A percentile compares a stretch with the other conserved stretches of the same genome.
phyloP scores from a whole-genome alignment of 768 basidiomycete genomes.

The Fistulinella prunicolor region DNA sequence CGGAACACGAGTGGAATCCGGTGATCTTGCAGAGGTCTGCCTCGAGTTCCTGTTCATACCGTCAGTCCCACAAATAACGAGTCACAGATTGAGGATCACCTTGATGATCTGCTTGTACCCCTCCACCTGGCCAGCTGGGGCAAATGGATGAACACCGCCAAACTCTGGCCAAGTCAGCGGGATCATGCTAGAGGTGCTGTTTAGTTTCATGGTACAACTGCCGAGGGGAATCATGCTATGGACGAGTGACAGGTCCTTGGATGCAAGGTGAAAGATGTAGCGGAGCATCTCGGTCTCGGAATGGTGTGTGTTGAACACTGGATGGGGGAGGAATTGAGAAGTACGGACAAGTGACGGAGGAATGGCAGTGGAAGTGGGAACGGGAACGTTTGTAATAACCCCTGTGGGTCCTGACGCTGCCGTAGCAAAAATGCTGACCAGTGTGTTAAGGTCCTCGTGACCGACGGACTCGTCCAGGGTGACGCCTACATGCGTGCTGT shows the following conservation, averaged over 20 bases:
- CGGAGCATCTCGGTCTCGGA: conserved; percentile 99
- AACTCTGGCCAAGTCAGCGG: conserved; percentile 96
- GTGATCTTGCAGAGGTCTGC: conserved; percentile 89
- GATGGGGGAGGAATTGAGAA: conserved; percentile 75
- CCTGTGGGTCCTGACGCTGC: conserved; percentile 52
- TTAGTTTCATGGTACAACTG: conserved; percentile 97
- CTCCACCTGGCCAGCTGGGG: conserved; percentile 81
- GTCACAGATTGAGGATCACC: conserved; percentile 34
- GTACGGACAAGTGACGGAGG: conserved; percentile 56
- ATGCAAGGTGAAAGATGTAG: conserved; percentile 90
- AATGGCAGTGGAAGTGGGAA: conserved; percentile 42
- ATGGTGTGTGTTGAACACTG: conserved; percentile 95
- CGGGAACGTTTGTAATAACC: conserved; percentile 46
- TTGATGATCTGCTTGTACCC: conserved; percentile 84
- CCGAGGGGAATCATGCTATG: conserved; percentile 97
- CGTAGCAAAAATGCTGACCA: conserved; percentile 80
- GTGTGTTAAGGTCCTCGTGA: conserved; percentile 65
- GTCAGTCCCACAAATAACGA: conserved; percentile 8
- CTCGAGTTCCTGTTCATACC: conserved; percentile 73
- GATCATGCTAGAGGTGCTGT: conserved; percentile 97
- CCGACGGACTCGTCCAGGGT: conserved; percentile 91
- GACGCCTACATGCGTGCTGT: conserved; percentile 74
- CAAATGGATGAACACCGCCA: conserved; percentile 88
- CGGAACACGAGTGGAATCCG: conserved; percentile 91
- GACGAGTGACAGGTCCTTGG: conserved; percentile 91